These are phyloP conservation scores for Phaeosphaeriaceae sp. DNA, from an alignment of 2,329 filamentous ascomycete species.

Conservation along the genomic window DNA sequence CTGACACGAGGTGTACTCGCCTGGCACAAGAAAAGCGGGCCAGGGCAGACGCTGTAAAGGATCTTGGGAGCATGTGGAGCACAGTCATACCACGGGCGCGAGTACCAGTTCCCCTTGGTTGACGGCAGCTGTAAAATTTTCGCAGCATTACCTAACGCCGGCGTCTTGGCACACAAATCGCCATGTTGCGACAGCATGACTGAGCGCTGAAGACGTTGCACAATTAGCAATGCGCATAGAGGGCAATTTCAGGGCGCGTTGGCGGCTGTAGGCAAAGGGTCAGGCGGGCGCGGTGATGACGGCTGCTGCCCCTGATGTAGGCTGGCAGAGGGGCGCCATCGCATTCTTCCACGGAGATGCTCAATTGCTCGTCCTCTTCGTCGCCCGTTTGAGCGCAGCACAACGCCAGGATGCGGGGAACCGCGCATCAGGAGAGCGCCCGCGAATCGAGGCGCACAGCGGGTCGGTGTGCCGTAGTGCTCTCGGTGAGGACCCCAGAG, in stretches of 20 bases:
- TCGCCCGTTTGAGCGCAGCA: conserved; percentile 19
- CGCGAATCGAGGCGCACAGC: conserved; percentile 21
- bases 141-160: conserved; percentile 36
- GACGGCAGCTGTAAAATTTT: conserved; percentile 31
- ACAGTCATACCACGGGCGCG: conserved; percentile 28
- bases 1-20: conserved; percentile 23
- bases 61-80: conserved; percentile 33
- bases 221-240: conserved; percentile 26
- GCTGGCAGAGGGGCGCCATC: conserved; percentile 7
- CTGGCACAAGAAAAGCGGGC: conserved; percentile 22
- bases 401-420: conserved; percentile 40
- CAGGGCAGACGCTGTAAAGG: conserved; percentile 26
- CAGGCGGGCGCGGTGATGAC: conserved; percentile 15
- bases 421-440: conserved; percentile 14
- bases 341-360: conserved; percentile 42
- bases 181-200: conserved; percentile 19
- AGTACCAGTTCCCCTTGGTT: conserved; percentile 22
- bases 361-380: conserved; percentile 20
- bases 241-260: conserved; percentile 1
- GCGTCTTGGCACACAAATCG: conserved; percentile 36
- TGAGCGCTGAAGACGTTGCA: conserved; percentile 22
- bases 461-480: conserved; percentile 21
- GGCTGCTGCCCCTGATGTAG: conserved; percentile 12
- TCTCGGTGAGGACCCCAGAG: conserved; percentile 24
- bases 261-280: conserved; percentile 5